Percentiles rank a stretch among this genome's conserved stretches.
These are phyloP conservation scores for Macrophomina tecta DNA, from an alignment of 2,329 filamentous ascomycete species.

Conservation along the genomic window DNA sequence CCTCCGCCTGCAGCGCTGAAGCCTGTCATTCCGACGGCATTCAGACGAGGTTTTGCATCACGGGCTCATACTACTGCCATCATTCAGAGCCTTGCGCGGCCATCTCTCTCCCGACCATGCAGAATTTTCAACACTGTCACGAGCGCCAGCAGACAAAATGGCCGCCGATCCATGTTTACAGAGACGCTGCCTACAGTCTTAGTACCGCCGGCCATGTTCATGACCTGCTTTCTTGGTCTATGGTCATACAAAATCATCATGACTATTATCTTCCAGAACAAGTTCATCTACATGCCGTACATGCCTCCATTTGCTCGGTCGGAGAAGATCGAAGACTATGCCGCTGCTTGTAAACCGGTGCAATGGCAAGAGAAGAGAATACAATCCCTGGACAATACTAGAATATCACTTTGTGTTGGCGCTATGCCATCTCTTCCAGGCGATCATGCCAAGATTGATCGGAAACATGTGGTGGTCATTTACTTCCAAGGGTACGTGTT, in stretches of 20 bases:
- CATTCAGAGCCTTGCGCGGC: not conserved
- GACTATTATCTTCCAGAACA: constrained; percentile 79
- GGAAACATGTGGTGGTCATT: constrained; percentile 47
- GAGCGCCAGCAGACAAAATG: not conserved
- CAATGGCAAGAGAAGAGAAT: constrained; percentile 70
- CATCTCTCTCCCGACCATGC: not conserved
- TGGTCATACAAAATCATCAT: constrained; percentile 72
- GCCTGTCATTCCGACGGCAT: not conserved
- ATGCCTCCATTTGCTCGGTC: constrained; percentile 72
- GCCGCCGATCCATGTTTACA: constrained; percentile 31
- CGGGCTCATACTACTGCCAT: not conserved
- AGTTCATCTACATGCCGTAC: constrained; percentile 81
- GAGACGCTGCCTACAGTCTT: constrained; percentile 53
- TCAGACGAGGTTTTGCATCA: not conserved
- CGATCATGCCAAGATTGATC: not conserved
- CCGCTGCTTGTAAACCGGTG: constrained; percentile 64
- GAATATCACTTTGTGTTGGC: constrained; percentile 65
- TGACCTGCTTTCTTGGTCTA: constrained; percentile 67
- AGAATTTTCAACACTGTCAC: not conserved
- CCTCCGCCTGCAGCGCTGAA: not conserved
- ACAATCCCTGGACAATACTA: constrained; percentile 67
- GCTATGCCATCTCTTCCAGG: not conserved
- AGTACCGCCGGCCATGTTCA: constrained; percentile 71
- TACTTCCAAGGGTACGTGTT: constrained; percentile 55
- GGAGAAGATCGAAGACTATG: constrained; percentile 71